Conservation (phyloP, 2,329 filamentous ascomycete genomes). For the Aureobasidium musti region DNA sequence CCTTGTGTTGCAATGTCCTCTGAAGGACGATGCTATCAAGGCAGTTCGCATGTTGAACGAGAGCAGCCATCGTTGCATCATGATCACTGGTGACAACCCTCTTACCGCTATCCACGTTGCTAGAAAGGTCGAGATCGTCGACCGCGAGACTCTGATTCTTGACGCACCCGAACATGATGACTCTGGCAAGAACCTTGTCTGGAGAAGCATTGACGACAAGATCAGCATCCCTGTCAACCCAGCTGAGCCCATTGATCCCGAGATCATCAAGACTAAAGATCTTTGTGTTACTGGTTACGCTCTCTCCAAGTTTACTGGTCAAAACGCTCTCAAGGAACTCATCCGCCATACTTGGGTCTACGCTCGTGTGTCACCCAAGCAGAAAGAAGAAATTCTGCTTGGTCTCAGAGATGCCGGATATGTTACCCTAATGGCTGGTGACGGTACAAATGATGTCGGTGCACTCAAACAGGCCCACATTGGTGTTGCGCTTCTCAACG, state of each 20-base stretch:
- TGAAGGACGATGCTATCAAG: constrained; percentile 95
- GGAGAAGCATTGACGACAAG: constrained; percentile 93
- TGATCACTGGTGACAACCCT: constrained; percentile 99
- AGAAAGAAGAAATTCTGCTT: constrained; percentile 97
- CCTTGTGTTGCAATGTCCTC: constrained; percentile 87
- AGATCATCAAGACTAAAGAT: constrained; percentile 83
- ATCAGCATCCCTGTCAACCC: constrained; percentile 83
- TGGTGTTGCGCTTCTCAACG: constrained; percentile 92
- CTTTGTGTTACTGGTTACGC: constrained; percentile 96
- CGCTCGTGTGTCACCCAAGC: constrained; percentile 95
- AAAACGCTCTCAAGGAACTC: constrained; percentile 73
- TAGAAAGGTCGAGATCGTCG: constrained; percentile 93
- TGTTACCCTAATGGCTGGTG: constrained; percentile 97
- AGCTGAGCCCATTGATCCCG: constrained; percentile 72
- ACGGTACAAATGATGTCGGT: constrained; percentile 97
- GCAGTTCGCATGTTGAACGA: constrained; percentile 97
- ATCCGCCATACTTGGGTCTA: constrained; percentile 96
- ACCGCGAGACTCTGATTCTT: constrained; percentile 89
- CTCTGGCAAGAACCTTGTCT: constrained; percentile 78
- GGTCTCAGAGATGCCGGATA: constrained; percentile 96
- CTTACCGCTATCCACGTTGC: constrained; percentile 96
- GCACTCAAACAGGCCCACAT: constrained; percentile 98
- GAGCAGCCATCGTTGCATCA: constrained; percentile 96
- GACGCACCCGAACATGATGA: constrained; percentile 91
- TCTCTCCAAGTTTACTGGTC: constrained; percentile 81